Percentiles rank a stretch among this genome's conserved stretches.
These are phyloP conservation scores for Pseudohalonectria lignicola DNA, from an alignment of 2,329 filamentous ascomycete species.

Conservation along the genomic window DNA sequence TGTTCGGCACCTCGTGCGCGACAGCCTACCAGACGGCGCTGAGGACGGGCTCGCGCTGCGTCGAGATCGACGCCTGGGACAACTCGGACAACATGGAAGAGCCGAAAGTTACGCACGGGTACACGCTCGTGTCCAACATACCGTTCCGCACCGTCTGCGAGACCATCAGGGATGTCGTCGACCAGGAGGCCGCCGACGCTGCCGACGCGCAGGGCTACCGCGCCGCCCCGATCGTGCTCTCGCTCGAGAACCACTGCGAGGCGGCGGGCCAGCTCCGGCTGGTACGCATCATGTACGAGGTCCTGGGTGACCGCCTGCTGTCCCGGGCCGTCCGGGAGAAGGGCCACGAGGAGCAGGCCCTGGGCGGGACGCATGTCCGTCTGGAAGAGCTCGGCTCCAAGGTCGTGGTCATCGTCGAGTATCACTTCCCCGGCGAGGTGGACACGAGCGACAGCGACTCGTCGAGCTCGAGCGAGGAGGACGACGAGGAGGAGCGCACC, in stretches of 20 bases:
- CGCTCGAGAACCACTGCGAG: constrained; percentile 57
- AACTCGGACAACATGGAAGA: constrained; percentile 34
- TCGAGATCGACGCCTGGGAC: constrained; percentile 68
- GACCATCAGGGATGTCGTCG: constrained; percentile 50
- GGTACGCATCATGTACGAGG: constrained; percentile 53
- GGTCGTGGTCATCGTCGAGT: constrained; percentile 58
- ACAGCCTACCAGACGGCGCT: constrained; percentile 53
- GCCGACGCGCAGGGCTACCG: constrained; percentile 23
- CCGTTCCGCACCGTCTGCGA: constrained; percentile 55
- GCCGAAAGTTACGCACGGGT: constrained; percentile 61
- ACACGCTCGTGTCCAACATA: constrained; percentile 55
- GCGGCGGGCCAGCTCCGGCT: constrained; percentile 48
- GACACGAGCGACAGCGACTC: constrained; percentile 22
- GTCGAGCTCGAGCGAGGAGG: constrained; percentile 16
- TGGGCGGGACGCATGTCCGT: constrained; percentile 38
- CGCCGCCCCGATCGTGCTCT: constrained; percentile 50
- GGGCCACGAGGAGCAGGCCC: constrained; percentile 42
- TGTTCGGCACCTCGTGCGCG: constrained; percentile 52
- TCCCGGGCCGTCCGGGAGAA: constrained; percentile 44
- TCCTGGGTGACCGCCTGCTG: constrained; percentile 49
- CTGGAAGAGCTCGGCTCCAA: constrained; percentile 50
- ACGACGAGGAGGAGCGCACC: constrained; percentile 14
- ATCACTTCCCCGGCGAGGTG: constrained; percentile 44
- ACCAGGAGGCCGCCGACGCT: constrained; percentile 40
- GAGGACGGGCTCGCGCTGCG: constrained; percentile 52